Base-by-base conservation (phyloP, 2,329 filamentous ascomycete genomes). In the Neocucurbitaria cava region DNA sequence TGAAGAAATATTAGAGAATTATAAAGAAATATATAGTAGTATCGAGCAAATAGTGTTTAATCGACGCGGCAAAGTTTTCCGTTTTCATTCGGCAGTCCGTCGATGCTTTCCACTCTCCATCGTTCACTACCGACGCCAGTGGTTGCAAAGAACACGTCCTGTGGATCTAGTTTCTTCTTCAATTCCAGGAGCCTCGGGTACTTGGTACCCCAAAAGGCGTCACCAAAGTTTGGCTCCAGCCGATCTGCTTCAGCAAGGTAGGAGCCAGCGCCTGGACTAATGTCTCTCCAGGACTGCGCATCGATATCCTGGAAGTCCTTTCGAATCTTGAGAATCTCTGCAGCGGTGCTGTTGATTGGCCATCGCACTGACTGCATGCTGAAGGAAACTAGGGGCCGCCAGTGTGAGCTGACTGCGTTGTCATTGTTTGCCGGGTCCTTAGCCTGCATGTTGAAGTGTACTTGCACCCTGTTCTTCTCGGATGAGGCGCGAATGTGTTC, bases 361-460 rank as follows among this genome's bases (percentile, higher is more conserved):
- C 71, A 74, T 35, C 68, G 68, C 9, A 72, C 69, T n/a, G 66
- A 65, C 47, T 70, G 68, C 61, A 70, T 68, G 20, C 66, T 58
- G 47, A 72, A 70, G 1, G 65, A 59, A 10, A 67, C 61, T 8
- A 65, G 54, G 0, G 61, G 58, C 2, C 70, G 61, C 66, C 70
- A 73, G 2, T 70, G 69, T 13, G 68, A 59, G 50, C 70, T 71
- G 1, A 73, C 70, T 7, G 70, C 68, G 36, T 71, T 73, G 49
- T 72, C 68, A 2, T 61, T 64, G 18, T 70, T 66, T 18, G 53
- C 57, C 5, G 65, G 66, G 44, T 73, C 68, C 13, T 66, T 65
- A 17, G 65, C 64, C 40, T 72, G 70, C 54, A 73, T 72, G 64
- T 74, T 73, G 64, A 73, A 75, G 52, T 73, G 70, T 0, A 73